Evolutionary conservation across 2,329 filamentous ascomycete species (phyloP).

Genomic region (Xylariaceae sp.): DNA sequence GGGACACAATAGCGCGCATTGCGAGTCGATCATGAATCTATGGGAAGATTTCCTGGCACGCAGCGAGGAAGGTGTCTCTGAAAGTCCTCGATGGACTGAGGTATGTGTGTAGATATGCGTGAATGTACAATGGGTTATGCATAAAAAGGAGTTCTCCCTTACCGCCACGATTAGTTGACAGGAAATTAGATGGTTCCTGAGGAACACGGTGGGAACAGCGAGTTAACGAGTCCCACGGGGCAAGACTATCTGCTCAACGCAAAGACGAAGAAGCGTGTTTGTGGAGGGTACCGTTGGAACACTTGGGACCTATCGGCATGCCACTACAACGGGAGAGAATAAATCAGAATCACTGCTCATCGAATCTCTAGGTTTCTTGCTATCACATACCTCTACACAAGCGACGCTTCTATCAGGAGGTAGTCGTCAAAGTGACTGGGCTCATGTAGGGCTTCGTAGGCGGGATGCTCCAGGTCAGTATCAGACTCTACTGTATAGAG

Average conservation of each 20-base stretch:
- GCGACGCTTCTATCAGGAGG: constrained; percentile 42
- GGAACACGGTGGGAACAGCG: constrained; percentile 62
- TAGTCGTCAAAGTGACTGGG: constrained; percentile 38
- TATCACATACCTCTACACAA: constrained; percentile 45
- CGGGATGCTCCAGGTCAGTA: constrained; percentile 44
- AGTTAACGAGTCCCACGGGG: constrained; percentile 69
- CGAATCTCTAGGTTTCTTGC: background rate
- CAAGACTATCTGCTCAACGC: constrained; percentile 48
- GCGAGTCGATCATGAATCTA: constrained; percentile 36
- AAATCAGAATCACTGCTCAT: constrained; percentile 38
- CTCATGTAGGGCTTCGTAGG: constrained; percentile 45
- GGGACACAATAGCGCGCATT: constrained; percentile 34
- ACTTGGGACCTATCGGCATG: constrained; percentile 50
- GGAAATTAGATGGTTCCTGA: constrained; percentile 59
- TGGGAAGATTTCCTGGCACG: constrained; percentile 39
- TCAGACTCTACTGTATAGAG: constrained; percentile 42
- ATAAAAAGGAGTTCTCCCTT: constrained; percentile 50
- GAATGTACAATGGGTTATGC: constrained; percentile 33
- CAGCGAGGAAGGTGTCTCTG: constrained; percentile 34
- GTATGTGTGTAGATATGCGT: constrained; percentile 25
- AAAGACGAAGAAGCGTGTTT: constrained; percentile 53
- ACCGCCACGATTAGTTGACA: constrained; percentile 59
- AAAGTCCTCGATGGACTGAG: constrained; percentile 35
- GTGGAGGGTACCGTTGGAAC: constrained; percentile 47
- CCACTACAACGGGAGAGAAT: constrained; percentile 47